A percentile compares a stretch with the other conserved stretches of the same genome.
Evolutionary conservation across 2,329 filamentous ascomycete genomes (phyloP).

Genomic region (Exophiala alcalophila): DNA sequence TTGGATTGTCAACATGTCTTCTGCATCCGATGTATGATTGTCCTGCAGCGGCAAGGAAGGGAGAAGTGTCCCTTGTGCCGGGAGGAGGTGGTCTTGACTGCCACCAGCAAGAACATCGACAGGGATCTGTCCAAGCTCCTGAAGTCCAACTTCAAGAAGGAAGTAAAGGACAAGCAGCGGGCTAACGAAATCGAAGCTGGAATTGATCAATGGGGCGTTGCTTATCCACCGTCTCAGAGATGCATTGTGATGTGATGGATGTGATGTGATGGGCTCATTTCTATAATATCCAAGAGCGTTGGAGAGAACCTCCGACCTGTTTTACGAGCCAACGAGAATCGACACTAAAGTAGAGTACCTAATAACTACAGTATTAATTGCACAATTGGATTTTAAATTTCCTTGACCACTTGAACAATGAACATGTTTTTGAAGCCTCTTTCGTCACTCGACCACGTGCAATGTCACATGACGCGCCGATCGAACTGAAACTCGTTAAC

Average conservation of each 20-base stretch:
- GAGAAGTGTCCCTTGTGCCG: conserved; percentile 74
- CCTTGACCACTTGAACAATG: too few species aligned
- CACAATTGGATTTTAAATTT: too few species aligned
- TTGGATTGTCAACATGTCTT: conserved; percentile 74
- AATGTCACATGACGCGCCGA: too few species aligned
- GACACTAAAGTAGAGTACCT: too few species aligned
- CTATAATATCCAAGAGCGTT: too few species aligned
- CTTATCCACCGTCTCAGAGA: conserved; percentile 51
- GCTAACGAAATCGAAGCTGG: conserved; percentile 75
- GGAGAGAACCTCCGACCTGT: too few species aligned
- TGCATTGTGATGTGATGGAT: conserved; percentile 31
- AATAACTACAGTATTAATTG: too few species aligned
- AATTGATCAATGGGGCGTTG: conserved; percentile 66
- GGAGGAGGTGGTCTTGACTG: conserved; percentile 65
- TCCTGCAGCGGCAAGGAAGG: conserved; percentile 69
- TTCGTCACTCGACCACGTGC: too few species aligned
- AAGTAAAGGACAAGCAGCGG: conserved; percentile 64
- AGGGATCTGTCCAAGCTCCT: conserved; percentile 65
- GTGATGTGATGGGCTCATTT: too few species aligned
- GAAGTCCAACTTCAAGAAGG: conserved; percentile 70
- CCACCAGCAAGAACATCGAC: conserved; percentile 69
- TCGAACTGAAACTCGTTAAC: too few species aligned
- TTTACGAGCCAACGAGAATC: too few species aligned
- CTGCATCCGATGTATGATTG: conserved; percentile 78
- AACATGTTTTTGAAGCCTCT: too few species aligned